Percentiles rank a stretch among this genome's conserved stretches.
phyloP scores from a whole-genome alignment of 495 filamentous ascomycete genomes.

The Neurospora cerealis region DNA sequence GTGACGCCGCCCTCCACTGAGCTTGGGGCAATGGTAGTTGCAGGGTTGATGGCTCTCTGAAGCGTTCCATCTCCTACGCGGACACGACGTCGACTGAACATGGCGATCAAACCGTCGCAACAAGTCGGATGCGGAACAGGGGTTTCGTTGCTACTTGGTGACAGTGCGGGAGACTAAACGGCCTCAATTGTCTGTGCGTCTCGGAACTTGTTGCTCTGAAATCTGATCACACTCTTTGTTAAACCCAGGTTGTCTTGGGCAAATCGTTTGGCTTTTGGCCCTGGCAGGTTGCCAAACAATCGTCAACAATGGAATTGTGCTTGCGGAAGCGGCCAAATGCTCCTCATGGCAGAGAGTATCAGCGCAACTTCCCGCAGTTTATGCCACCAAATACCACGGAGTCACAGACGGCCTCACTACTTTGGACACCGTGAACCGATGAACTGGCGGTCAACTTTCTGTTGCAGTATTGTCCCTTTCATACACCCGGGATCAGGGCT shows the following conservation, averaged over 20 bases:
- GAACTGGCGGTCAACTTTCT: constrained; percentile 28
- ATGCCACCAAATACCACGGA: neutral
- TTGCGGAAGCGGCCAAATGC: neutral
- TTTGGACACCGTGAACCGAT: neutral
- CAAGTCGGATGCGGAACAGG: constrained; percentile 11
- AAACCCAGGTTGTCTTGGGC: constrained; percentile 10
- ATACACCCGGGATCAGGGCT: constrained; percentile 21
- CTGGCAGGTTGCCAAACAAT: constrained; percentile 17
- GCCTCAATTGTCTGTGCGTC: constrained; percentile 18
- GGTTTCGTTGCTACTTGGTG: neutral
- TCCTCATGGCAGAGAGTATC: neutral
- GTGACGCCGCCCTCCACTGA: neutral
- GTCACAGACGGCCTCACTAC: neutral
- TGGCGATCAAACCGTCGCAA: constrained; percentile 13
- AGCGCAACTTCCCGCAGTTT: neutral
- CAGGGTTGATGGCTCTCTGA: constrained; percentile 14
- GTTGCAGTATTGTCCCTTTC: constrained; percentile 11
- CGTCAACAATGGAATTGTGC: constrained; percentile 14
- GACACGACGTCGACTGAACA: constrained; percentile 16
- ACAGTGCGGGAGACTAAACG: neutral
- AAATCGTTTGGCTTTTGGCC: constrained; percentile 11
- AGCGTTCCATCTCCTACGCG: constrained; percentile 11
- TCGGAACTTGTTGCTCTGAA: constrained; percentile 15
- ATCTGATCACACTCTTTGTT: constrained; percentile 15
- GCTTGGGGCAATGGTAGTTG: constrained; percentile 12